These are phyloP conservation scores for Cystobasidium ongulense DNA, from an alignment of 768 basidiomycete species.

Conservation along the genomic window DNA sequence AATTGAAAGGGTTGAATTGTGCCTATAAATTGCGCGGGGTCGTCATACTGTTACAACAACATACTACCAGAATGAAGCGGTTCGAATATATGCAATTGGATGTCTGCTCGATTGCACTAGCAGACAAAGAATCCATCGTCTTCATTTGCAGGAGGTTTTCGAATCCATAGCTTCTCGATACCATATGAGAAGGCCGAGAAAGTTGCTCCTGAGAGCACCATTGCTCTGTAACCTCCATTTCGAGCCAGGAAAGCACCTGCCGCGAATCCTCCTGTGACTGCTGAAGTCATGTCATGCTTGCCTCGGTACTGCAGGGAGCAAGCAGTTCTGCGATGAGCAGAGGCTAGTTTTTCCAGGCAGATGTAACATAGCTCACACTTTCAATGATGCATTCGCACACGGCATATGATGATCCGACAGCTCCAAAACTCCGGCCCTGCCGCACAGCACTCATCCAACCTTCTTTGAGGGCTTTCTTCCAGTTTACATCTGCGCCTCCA, in stretches of 20 bases:
- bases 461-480: conserved; percentile 67
- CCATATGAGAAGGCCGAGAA: conserved; percentile 92
- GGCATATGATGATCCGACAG: conserved; percentile 83
- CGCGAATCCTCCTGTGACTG: conserved; percentile 74
- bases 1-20: not conserved
- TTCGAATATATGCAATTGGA: too few relatives aligned
- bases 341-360: not conserved
- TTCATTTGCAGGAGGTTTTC: conserved; percentile 22
- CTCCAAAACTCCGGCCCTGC: conserved; percentile 60
- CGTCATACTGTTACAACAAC: not conserved
- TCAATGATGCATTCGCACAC: conserved; percentile 92
- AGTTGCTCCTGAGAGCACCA: conserved; percentile 71
- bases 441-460: conserved; percentile 84
- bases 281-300: conserved; percentile 88
- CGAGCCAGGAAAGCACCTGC: conserved; percentile 80
- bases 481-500: conserved; percentile 9
- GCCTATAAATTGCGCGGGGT: not conserved
- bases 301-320: conserved; percentile 67
- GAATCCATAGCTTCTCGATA: conserved; percentile 53
- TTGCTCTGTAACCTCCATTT: conserved; percentile 75
- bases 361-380: conserved; percentile 56
- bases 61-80: not conserved
- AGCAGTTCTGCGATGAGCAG: not conserved
- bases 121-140: conserved; percentile 28
- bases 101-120: not conserved